These are phyloP conservation scores for Pythium brachiatum DNA, from an alignment of 352 stramenopile species.

Conservation along the genomic window DNA sequence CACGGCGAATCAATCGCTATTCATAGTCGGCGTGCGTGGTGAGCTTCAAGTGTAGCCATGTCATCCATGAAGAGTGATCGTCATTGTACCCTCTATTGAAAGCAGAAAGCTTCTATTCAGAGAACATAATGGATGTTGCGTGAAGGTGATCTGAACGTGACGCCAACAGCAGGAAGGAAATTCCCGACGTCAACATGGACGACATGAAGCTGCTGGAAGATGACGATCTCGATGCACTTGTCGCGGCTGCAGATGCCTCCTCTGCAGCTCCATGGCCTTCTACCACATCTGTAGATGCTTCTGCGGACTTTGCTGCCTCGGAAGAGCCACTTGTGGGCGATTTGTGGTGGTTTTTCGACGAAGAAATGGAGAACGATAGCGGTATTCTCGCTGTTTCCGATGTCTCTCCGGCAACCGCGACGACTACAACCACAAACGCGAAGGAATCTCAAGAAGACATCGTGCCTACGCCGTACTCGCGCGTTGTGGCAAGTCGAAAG, in stretches of 20 bases:
- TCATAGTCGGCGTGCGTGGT: no score
- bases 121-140: neutral
- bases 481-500: conserved; percentile 5
- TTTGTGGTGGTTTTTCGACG: conserved; percentile 5
- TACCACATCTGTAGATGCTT: neutral
- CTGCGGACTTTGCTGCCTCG: neutral
- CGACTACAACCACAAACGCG: neutral
- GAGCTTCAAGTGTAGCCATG: neutral
- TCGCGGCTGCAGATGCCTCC: neutral
- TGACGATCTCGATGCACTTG: neutral
- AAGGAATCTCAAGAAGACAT: neutral
- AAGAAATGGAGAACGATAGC: neutral
- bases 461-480: neutral
- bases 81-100: no score
- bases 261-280: no score
- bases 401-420: neutral
- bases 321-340: neutral
- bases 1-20: no score
- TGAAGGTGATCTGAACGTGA: neutral
- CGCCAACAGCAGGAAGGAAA: no score
- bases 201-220: neutral
- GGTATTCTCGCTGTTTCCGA: neutral
- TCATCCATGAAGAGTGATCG: neutral
- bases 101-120: no score
- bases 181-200: neutral